phyloP scores from a whole-genome alignment of 164 flowering plant species.

The Buxus sempervirens region DNA sequence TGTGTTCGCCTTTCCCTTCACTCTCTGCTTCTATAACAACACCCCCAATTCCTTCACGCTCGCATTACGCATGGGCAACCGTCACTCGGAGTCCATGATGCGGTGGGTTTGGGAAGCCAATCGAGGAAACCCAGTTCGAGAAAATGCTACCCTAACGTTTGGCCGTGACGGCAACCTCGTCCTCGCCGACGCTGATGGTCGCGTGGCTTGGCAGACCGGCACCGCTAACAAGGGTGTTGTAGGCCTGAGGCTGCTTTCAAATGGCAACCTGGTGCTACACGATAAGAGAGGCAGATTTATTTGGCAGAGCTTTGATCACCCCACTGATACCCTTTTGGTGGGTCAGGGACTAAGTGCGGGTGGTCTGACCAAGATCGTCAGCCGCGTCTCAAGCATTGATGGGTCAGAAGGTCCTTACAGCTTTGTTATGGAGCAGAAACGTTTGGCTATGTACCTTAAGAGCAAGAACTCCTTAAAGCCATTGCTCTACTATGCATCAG shows the following conservation, averaged over 20 bases:
- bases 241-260: constrained; percentile 18
- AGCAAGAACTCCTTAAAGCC: constrained; percentile 23
- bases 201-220: constrained; percentile 26
- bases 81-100: constrained; percentile 16
- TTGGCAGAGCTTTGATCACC: constrained; percentile 32
- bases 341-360: constrained; percentile 17
- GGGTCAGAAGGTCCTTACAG: constrained; percentile 25
- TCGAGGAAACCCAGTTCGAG: constrained; percentile 27
- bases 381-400: constrained; percentile 10
- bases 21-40: constrained; percentile 34
- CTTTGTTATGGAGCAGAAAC: constrained; percentile 23
- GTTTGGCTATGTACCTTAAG: constrained; percentile 28
- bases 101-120: constrained; percentile 45
- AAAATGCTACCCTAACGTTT: constrained; percentile 30
- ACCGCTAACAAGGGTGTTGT: constrained; percentile 32
- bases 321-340: constrained; percentile 29
- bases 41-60: constrained; percentile 32
- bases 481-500: constrained; percentile 18
- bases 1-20: constrained; percentile 14
- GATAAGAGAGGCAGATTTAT: constrained; percentile 16
- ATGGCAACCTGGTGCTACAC: constrained; percentile 27
- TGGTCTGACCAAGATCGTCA: constrained; percentile 25
- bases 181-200: constrained; percentile 23
- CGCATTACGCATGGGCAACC: constrained; percentile 19
- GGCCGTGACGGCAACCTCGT: constrained; percentile 32